Evolutionary conservation across 371 early-diverging fungal species (phyloP).

Genomic region (Mortierella sp.): DNA sequence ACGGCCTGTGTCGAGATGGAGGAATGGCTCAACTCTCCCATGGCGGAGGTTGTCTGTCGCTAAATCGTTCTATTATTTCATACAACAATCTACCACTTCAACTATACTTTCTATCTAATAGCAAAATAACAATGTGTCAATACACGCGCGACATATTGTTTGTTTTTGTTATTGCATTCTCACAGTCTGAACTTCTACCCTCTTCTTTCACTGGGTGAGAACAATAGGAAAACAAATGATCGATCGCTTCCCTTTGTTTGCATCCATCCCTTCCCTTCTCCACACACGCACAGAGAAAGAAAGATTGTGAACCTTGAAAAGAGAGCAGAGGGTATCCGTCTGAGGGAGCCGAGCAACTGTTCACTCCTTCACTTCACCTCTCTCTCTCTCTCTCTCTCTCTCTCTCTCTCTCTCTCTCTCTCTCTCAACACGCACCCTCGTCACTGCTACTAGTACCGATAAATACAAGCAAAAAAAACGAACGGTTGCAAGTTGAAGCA

Average conservation of each 20-base stretch:
- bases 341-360: not conserved
- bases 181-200: too few species aligned
- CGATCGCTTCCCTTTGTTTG: not conserved
- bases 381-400: not conserved
- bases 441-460: too few species aligned
- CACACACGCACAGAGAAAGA: too few species aligned
- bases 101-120: not conserved
- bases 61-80: not conserved
- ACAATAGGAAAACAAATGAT: not conserved
- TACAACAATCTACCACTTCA: not conserved
- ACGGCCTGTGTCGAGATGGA: conserved; percentile 55
- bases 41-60: conserved; percentile 41
- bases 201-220: not conserved
- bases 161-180: not conserved
- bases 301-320: not conserved
- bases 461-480: too few species aligned
- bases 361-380: not conserved
- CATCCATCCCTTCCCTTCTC: too few species aligned
- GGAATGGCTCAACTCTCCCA: conserved; percentile 49
- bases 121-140: not conserved
- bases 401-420: too few species aligned
- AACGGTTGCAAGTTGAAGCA: too few species aligned
- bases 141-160: not conserved
- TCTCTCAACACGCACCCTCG: too few species aligned
- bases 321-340: not conserved